Evolutionary conservation across 495 filamentous ascomycete genomes (phyloP), one percentile per base, ranked within the genome.

Genomic region (Barbatosphaeria neglecta): DNA sequence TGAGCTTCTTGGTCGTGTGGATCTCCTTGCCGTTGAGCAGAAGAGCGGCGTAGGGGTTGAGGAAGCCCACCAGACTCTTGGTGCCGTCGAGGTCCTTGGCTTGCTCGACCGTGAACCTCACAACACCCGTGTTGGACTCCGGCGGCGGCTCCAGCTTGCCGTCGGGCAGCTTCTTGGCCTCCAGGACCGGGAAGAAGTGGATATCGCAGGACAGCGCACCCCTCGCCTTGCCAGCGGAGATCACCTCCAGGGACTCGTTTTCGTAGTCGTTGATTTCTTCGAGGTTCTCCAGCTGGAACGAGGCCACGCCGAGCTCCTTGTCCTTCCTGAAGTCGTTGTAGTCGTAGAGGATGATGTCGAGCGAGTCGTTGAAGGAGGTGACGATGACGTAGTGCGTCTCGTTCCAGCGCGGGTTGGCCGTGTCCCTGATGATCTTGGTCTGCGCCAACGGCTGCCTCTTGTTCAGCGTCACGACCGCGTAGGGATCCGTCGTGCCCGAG

Each of bases 321-420:
- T 97, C 88, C 69, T 97, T 97, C 48, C 92, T 79, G 62, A 80
- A 82, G 41, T 96, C 93, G 51, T 99, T 99, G 75, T 80, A 97
- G 64, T 99, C 92, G 55, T 76, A 96, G 22, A 94, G 59, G 24
- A 82, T 76, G 37, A 97, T 69, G 22, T 87, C 89, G 48, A 99
- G 72, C 15, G 82, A 69, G 57, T 97, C 92, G 40, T 83, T 83
- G 51, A 92, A 82, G 18, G 86, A 93, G 7, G 86, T 90, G 53
- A 99, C 75, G 48, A 97, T 90, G 50, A 96, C 76, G 59, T 95
- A 94, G 55, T 95, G 78, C 0, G 93, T 99, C 62, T 97, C 92
- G 57, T 89, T 88, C 93, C 93, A 99, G 51, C 82, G 77, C 6
- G 92, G 92, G 60, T 86, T 92, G 37, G 82, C 75, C 46, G 76